These are phyloP conservation scores for Tilletia walkeri DNA, from an alignment of 1,284 basidiomycete genomes.

Conservation along the genomic window DNA sequence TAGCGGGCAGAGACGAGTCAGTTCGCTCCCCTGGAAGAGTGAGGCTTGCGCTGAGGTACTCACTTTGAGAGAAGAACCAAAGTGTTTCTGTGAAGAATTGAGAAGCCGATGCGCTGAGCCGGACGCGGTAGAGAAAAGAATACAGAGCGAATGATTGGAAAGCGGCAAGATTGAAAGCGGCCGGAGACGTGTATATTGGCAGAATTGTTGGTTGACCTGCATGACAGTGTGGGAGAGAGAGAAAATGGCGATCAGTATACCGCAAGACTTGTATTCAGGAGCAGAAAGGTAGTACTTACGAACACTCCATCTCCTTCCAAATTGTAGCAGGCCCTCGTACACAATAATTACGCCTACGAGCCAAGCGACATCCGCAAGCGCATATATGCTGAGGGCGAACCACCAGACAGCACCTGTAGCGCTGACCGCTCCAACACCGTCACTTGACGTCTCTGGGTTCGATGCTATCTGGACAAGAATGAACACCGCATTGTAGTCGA, in stretches of 20 bases:
- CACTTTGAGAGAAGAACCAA: slow-evolving; percentile 40
- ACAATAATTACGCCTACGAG: slow-evolving; percentile 34
- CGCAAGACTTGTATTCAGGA: neutral
- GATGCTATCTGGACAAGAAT: slow-evolving; percentile 45
- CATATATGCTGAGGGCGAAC: slow-evolving; percentile 36
- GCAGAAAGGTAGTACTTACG: slow-evolving; percentile 4
- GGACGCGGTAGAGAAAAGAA: slow-evolving; percentile 36
- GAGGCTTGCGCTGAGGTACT: slow-evolving; percentile 1
- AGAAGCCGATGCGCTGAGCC: slow-evolving; percentile 22
- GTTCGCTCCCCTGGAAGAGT: no score
- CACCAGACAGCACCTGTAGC: slow-evolving; percentile 33
- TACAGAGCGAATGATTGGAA: slow-evolving; percentile 37
- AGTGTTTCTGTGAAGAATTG: slow-evolving; percentile 35
- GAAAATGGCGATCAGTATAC: neutral
- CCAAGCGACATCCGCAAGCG: slow-evolving; percentile 29
- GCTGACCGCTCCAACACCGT: slow-evolving; percentile 12
- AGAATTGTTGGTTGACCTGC: slow-evolving; percentile 26
- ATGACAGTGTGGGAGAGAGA: neutral
- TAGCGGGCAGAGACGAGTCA: no score
- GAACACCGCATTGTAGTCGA: slow-evolving; percentile 54
- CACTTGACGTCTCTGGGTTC: slow-evolving; percentile 27
- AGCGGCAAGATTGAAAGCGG: slow-evolving; percentile 30
- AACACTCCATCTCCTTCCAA: slow-evolving; percentile 26
- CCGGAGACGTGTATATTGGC: slow-evolving; percentile 36
- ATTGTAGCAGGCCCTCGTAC: slow-evolving; percentile 32